These are phyloP conservation scores for Arabidopsis arenosa DNA, from an alignment of 345 rosid genomes.

Conservation along the genomic window DNA sequence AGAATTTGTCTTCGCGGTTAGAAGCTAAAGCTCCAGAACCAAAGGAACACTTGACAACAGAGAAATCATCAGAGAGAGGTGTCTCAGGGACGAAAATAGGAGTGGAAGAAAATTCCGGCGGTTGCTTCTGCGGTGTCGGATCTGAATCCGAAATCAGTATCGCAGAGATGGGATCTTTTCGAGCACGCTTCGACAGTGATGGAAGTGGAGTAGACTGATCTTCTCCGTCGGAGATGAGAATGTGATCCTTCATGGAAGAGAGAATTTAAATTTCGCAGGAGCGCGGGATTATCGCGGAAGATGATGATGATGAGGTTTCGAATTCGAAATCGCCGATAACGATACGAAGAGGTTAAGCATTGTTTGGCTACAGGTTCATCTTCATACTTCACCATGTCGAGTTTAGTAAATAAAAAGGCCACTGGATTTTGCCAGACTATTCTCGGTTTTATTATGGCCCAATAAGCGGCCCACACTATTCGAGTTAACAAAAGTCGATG, in stretches of 20 bases:
- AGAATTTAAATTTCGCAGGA: conserved; percentile 12
- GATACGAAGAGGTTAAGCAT: neutral
- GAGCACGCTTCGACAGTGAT: conserved; percentile 38
- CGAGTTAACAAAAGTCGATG: too few relatives aligned
- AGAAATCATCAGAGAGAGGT: conserved; percentile 57
- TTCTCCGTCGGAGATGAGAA: conserved; percentile 45
- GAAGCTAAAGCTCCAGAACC: conserved; percentile 40
- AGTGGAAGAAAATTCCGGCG: conserved; percentile 40
- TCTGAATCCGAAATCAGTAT: conserved; percentile 44
- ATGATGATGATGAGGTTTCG: neutral
- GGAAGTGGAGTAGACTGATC: conserved; percentile 43
- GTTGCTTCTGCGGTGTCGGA: conserved; percentile 49
- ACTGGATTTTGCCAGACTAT: too few relatives aligned
- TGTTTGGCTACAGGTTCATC: conserved; percentile 29
- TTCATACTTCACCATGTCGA: too few relatives aligned
- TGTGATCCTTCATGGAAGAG: conserved; percentile 42
- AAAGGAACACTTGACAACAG: conserved; percentile 50
- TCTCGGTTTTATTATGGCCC: too few relatives aligned
- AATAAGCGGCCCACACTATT: too few relatives aligned
- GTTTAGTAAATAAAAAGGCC: too few relatives aligned
- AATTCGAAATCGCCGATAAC: conserved; percentile 30
- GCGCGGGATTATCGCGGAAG: conserved; percentile 44
- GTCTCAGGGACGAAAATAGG: conserved; percentile 69
- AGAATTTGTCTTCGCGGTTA: conserved; percentile 33
- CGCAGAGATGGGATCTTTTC: conserved; percentile 27